These are phyloP conservation scores for Tarenaya hassleriana DNA, from an alignment of 345 rosid genomes.

Conservation along the genomic window DNA sequence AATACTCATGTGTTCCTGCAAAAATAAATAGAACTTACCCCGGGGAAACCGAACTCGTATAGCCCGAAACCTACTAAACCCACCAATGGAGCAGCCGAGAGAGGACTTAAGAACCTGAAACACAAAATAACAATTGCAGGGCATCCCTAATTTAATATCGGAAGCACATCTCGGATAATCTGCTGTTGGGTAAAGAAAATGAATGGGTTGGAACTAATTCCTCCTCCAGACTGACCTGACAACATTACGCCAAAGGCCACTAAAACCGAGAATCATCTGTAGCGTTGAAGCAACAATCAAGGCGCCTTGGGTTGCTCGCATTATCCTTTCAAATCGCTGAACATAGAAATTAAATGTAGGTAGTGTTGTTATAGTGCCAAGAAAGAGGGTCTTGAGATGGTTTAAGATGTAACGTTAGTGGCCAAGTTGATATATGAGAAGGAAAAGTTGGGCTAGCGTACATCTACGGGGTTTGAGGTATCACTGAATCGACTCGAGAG, in stretches of 20 bases:
- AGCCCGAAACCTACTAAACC: conserved; percentile 91
- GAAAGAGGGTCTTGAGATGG: background rate
- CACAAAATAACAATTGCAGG: conserved; percentile 10
- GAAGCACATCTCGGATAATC: background rate
- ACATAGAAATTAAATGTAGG: conserved; percentile 9
- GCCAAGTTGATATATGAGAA: conserved; percentile 2
- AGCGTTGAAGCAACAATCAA: conserved; percentile 92
- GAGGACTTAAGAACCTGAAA: conserved; percentile 87
- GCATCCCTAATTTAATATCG: background rate
- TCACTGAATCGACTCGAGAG: conserved; percentile 83
- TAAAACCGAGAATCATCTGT: conserved; percentile 98
- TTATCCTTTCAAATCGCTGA: conserved; percentile 77
- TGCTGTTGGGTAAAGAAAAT: too few species aligned
- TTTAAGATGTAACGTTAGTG: background rate
- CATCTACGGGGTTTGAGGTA: conserved; percentile 55
- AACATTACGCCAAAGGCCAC: conserved; percentile 99
- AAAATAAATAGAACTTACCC: conserved; percentile 47
- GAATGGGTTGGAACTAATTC: too few species aligned
- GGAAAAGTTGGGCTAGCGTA: conserved; percentile 19
- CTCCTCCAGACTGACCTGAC: conserved; percentile 43
- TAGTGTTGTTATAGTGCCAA: conserved; percentile 7
- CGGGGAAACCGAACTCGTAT: conserved; percentile 89
- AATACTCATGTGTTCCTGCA: conserved; percentile 7
- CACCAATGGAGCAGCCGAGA: conserved; percentile 85
- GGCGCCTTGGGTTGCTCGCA: conserved; percentile 96